phyloP scores from a whole-genome alignment of 495 filamentous ascomycete species.

The Parathielavia appendiculata region DNA sequence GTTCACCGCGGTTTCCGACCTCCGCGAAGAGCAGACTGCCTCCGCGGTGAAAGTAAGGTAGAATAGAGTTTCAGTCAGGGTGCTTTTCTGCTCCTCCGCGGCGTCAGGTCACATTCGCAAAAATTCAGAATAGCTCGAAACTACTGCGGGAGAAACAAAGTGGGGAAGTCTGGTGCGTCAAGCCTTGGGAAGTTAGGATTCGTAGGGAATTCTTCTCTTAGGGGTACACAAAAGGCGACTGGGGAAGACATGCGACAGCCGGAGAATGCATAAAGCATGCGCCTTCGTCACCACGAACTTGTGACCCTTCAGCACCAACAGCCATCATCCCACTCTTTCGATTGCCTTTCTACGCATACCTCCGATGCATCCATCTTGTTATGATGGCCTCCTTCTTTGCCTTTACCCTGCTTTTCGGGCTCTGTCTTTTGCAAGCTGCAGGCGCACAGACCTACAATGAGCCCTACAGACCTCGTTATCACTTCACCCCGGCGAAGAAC shows the following conservation, averaged over 20 bases:
- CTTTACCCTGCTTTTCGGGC: slow-evolving; percentile 1
- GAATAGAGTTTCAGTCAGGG: no score
- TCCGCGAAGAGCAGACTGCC: no score
- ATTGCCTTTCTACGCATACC: no score
- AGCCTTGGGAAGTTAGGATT: no score
- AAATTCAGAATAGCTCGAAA: neutral
- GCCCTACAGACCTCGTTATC: slow-evolving; percentile 2
- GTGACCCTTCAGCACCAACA: neutral
- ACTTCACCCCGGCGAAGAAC: slow-evolving; percentile 2
- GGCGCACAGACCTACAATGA: slow-evolving; percentile 3
- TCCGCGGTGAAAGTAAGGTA: no score
- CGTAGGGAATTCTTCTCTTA: neutral
- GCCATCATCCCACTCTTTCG: neutral
- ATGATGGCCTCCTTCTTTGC: neutral
- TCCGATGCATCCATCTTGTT: neutral
- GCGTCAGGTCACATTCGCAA: neutral
- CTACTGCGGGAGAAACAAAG: neutral
- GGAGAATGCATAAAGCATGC: slow-evolving; percentile 1
- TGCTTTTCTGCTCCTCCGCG: no score
- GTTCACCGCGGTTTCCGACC: no score
- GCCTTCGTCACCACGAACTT: neutral
- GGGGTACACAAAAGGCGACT: neutral
- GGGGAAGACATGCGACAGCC: no score
- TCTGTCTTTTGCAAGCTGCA: neutral
- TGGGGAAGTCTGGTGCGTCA: no score